Conservation (phyloP, 495 filamentous ascomycete species). For the Daldinia loculata region DNA sequence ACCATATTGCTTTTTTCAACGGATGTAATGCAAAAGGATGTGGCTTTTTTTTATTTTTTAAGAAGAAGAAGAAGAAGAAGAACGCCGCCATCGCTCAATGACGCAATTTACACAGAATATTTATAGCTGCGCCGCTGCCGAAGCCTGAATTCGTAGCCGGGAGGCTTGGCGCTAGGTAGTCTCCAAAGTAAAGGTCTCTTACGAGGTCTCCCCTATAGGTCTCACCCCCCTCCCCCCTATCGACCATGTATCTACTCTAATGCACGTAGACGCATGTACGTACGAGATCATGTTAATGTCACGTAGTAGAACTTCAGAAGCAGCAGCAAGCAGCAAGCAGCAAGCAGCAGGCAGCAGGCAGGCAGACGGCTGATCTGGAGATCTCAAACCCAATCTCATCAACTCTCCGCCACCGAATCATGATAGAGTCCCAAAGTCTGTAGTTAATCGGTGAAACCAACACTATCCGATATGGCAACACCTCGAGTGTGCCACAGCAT, state of each 20-base stretch:
- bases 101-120: slow-evolving; percentile 25
- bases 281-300: slow-evolving; percentile 25
- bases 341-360: background rate
- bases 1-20: background rate
- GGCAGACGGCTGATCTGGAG: slow-evolving; percentile 20
- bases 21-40: background rate
- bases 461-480: slow-evolving; percentile 39
- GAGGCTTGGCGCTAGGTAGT: slow-evolving; percentile 19
- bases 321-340: background rate
- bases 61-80: background rate
- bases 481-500: slow-evolving; percentile 35
- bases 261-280: slow-evolving; percentile 16
- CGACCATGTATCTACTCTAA: slow-evolving; percentile 13
- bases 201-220: background rate
- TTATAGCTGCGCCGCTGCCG: slow-evolving; percentile 15
- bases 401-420: slow-evolving; percentile 32
- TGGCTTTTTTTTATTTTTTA: background rate
- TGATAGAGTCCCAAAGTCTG: slow-evolving; percentile 13
- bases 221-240: background rate
- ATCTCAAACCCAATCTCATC: slow-evolving; percentile 43
- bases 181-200: slow-evolving; percentile 14
- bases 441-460: slow-evolving; percentile 40
- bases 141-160: slow-evolving; percentile 12
- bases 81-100: slow-evolving; percentile 9
- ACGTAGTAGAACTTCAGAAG: slow-evolving; percentile 25